Evolutionary conservation across 495 filamentous ascomycete genomes (phyloP).

Genomic region (Monascus purpureus): DNA sequence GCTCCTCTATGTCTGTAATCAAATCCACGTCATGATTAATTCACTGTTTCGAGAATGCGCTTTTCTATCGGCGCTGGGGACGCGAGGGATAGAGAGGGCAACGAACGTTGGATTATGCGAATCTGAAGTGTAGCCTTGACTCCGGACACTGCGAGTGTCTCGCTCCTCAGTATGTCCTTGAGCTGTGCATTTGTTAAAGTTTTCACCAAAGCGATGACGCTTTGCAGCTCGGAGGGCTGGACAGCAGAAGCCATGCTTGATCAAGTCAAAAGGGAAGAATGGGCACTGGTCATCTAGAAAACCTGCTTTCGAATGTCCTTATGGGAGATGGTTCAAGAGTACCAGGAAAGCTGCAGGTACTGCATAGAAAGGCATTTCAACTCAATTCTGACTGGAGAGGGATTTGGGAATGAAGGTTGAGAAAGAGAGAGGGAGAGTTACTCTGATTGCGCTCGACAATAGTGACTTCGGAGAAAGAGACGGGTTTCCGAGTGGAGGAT

Average conservation of each 20-base stretch:
- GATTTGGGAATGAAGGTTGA: not conserved
- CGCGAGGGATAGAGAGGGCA: too few relatives aligned
- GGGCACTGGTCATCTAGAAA: not conserved
- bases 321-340: conserved; percentile 7
- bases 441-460: not conserved
- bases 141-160: conserved; percentile 59
- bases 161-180: conserved; percentile 53
- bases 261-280: not conserved
- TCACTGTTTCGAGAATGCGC: too few relatives aligned
- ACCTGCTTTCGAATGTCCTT: conserved; percentile 1
- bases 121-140: conserved; percentile 67
- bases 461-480: conserved; percentile 10
- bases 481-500: conserved; percentile 16
- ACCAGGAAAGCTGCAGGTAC: conserved; percentile 6
- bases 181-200: conserved; percentile 57
- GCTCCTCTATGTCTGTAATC: conserved; percentile 24
- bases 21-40: too few relatives aligned
- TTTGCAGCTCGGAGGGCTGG: conserved; percentile 20
- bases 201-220: conserved; percentile 36
- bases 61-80: too few relatives aligned
- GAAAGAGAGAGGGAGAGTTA: not conserved
- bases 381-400: not conserved
- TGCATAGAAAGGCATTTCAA: conserved; percentile 12
- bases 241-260: conserved; percentile 33
- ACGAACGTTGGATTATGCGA: conserved; percentile 65